These are phyloP conservation scores for Penicillium rolfsii DNA, from an alignment of 2,329 filamentous ascomycete species.

Conservation along the genomic window DNA sequence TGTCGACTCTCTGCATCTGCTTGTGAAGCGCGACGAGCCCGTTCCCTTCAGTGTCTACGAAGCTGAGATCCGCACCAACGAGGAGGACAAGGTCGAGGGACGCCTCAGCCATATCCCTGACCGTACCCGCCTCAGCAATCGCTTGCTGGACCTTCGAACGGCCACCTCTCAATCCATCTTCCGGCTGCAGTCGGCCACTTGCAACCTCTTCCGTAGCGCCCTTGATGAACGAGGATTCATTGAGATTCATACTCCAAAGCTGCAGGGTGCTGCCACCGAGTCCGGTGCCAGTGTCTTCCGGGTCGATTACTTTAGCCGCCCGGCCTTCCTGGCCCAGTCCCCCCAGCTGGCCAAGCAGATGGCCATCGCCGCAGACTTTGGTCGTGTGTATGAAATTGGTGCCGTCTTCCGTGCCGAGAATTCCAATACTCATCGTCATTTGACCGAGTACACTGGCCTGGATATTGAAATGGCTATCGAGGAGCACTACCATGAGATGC, in stretches of 20 bases:
- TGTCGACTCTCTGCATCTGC: constrained; percentile 67
- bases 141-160: constrained; percentile 83
- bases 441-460: constrained; percentile 92
- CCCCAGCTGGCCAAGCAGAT: constrained; percentile 93
- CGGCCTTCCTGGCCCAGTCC: constrained; percentile 86
- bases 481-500: constrained; percentile 85
- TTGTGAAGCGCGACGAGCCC: constrained; percentile 63
- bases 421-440: constrained; percentile 89
- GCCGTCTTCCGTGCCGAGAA: constrained; percentile 93
- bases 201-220: constrained; percentile 75
- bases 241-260: constrained; percentile 91
- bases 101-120: constrained; percentile 67
- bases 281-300: constrained; percentile 90
- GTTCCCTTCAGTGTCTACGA: constrained; percentile 72
- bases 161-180: constrained; percentile 85
- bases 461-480: constrained; percentile 93
- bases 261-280: constrained; percentile 87
- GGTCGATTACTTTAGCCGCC: constrained; percentile 86
- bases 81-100: constrained; percentile 60
- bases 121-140: constrained; percentile 73
- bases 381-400: constrained; percentile 85
- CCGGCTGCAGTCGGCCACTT: constrained; percentile 79
- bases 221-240: constrained; percentile 79
- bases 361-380: constrained; percentile 86
- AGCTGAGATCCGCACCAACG: constrained; percentile 63